phyloP scores from a whole-genome alignment of 108 stramenopile species.

The Schizochytrium sp. region DNA sequence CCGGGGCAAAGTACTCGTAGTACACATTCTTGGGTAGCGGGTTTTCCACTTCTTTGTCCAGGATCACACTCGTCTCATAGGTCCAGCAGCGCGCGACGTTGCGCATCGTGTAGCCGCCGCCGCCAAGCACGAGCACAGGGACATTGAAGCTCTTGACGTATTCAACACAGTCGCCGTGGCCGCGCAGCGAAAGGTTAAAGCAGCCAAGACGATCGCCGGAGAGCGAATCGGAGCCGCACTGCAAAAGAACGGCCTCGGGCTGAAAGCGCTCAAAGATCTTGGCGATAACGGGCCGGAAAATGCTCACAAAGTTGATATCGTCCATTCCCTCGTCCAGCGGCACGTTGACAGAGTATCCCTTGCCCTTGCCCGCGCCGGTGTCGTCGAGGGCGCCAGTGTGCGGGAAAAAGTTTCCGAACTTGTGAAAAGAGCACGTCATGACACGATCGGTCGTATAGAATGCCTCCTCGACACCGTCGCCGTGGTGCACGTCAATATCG shows the following conservation, averaged over 20 bases:
- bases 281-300: slow-evolving; percentile 89
- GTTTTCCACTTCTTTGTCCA: slow-evolving; percentile 40
- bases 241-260: slow-evolving; percentile 93
- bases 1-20: slow-evolving; percentile 97
- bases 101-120: slow-evolving; percentile 96
- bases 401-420: slow-evolving; percentile 98
- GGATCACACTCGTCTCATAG: slow-evolving; percentile 85
- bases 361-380: slow-evolving; percentile 86
- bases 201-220: slow-evolving; percentile 95
- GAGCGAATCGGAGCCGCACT: slow-evolving; percentile 95
- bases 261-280: slow-evolving; percentile 93
- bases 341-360: slow-evolving; percentile 85
- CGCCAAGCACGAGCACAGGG: slow-evolving; percentile 90
- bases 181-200: slow-evolving; percentile 91
- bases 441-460: slow-evolving; percentile 91
- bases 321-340: slow-evolving; percentile 92
- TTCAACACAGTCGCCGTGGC: slow-evolving; percentile 76
- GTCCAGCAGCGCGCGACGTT: slow-evolving; percentile 99
- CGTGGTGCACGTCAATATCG: slow-evolving; percentile 99
- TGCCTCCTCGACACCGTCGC: slow-evolving; percentile 86
- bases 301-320: slow-evolving; percentile 72
- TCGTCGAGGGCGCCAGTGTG: slow-evolving; percentile 94
- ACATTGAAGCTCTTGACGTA: slow-evolving; percentile 72
- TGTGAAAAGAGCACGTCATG: slow-evolving; percentile 96
- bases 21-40: slow-evolving; percentile 91